Base-by-base conservation (phyloP, 1,139 yeast genomes). In the Scheffersomyces segobiensis region DNA sequence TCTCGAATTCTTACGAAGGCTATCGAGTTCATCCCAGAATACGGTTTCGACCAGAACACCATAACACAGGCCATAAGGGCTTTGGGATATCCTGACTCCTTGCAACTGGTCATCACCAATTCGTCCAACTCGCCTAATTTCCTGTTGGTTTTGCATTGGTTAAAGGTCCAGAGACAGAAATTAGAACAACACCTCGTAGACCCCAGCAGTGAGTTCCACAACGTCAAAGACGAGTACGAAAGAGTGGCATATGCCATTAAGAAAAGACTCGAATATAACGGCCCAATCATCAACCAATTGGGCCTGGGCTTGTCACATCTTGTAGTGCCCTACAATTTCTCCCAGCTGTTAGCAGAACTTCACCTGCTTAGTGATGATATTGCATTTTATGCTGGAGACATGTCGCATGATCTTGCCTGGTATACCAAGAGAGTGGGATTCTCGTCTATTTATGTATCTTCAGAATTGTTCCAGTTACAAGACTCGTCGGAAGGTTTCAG, bases 391-490 rank as follows among this genome's bases (percentile, higher is more conserved):
- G 87, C 97, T 0, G 96, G 93, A 3, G 98, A 93, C 69, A 75
- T 80, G 56, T 86, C 96, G n/a, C 85, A 88, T 60, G 97, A 92
- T 71, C 88, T 91, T 71, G 88, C 91, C 2, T 95, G 99, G 99
- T 95, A 95, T 71, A 79, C 96, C n/a, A 91, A 93, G 70, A 80
- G 98, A 63, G 77, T 88, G 32, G 83, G 91, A 5, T 71, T 93
- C 39, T 82, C 92, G 20, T 80, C 89, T 0, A 83, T 90, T 4
- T 92, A 90, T 69, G 89, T 90, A 1, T 81, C 88, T 47, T 71
- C 88, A 49, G 98, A 95, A 71, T 76, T 92, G 62, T 91, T 84
- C 76, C 91, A 89, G 96, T 77, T 91, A 53, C 89, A 84, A 65
- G 98, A 93, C 71, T 77, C 79, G n/a, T 87, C 93, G 32, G 68